phyloP scores from a whole-genome alignment of 352 stramenopile genomes.

The Paralagenidium karlingii region DNA sequence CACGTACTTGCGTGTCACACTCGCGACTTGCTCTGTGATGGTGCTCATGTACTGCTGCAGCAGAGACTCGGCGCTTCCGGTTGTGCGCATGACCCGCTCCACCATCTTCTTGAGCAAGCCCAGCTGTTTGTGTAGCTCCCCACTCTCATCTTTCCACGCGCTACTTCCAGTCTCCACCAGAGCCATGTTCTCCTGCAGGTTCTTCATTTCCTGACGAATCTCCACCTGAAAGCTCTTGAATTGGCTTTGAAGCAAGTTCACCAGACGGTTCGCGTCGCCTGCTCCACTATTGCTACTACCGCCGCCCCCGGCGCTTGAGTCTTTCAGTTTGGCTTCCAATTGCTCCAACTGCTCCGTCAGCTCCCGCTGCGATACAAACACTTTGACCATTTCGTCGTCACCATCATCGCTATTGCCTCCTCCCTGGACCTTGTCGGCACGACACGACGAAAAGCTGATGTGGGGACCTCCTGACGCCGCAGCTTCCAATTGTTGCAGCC shows the following conservation, averaged over 20 bases:
- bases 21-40: constrained; percentile 75
- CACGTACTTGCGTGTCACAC: constrained; percentile 69
- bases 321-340: constrained; percentile 1
- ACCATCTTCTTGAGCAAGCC: constrained; percentile 60
- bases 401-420: no score
- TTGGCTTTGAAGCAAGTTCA: not conserved
- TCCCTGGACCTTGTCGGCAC: no score
- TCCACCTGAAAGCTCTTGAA: not conserved
- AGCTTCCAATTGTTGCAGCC: constrained; percentile 70
- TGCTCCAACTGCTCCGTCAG: no score
- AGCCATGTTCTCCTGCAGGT: constrained; percentile 22
- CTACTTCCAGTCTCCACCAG: constrained; percentile 26
- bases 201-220: constrained; percentile 1
- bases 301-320: not conserved
- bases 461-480: no score
- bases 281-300: not conserved
- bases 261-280: not conserved
- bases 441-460: no score
- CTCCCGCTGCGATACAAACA: no score
- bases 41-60: constrained; percentile 76
- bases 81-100: constrained; percentile 66
- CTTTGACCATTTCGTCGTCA: no score
- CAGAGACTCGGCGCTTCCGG: constrained; percentile 45
- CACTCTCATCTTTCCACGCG: constrained; percentile 25
- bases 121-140: constrained; percentile 24